Evolutionary conservation across 768 basidiomycete species (phyloP).

Genomic region (Infundibulicybe gibba): DNA sequence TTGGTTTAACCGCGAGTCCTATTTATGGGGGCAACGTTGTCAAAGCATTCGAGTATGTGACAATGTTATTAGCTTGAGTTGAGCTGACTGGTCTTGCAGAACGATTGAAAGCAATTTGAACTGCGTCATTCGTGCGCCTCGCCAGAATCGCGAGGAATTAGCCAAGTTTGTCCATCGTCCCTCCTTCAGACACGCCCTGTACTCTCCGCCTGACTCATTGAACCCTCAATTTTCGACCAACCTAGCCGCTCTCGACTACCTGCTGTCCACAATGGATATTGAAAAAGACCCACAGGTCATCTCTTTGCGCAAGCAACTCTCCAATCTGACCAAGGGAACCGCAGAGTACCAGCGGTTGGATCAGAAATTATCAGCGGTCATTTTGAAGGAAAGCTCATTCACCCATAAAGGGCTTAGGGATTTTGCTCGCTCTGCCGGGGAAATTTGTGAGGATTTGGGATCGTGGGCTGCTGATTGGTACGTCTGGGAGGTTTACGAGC

Average conservation of each 20-base stretch:
- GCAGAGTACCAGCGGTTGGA: constrained; percentile 52
- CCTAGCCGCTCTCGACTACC: constrained; percentile 38
- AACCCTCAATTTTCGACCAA: constrained; percentile 44
- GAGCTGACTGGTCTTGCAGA: constrained; percentile 26
- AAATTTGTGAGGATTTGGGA: constrained; percentile 61
- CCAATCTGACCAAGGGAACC: constrained; percentile 27
- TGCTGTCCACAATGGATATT: constrained; percentile 50
- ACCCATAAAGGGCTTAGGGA: constrained; percentile 65
- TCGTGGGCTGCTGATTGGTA: constrained; percentile 83
- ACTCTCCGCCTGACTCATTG: constrained; percentile 25
- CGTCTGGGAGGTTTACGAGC: constrained; percentile 52
- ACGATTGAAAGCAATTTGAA: constrained; percentile 68
- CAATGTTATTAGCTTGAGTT: no score
- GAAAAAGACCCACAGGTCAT: constrained; percentile 65
- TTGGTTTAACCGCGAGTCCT: constrained; percentile 84
- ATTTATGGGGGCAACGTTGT: constrained; percentile 73
- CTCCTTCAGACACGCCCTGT: constrained; percentile 56
- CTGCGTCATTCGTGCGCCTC: constrained; percentile 60
- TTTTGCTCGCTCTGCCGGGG: constrained; percentile 49
- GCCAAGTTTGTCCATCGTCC: constrained; percentile 61
- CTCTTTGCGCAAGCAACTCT: constrained; percentile 42
- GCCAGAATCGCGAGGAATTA: constrained; percentile 51
- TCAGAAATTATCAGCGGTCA: constrained; percentile 59
- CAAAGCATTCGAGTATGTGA: constrained; percentile 55
- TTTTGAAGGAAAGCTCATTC: constrained; percentile 56